phyloP scores from a whole-genome alignment of 2,329 filamentous ascomycete species.

The Pseudocercospora cruenta region DNA sequence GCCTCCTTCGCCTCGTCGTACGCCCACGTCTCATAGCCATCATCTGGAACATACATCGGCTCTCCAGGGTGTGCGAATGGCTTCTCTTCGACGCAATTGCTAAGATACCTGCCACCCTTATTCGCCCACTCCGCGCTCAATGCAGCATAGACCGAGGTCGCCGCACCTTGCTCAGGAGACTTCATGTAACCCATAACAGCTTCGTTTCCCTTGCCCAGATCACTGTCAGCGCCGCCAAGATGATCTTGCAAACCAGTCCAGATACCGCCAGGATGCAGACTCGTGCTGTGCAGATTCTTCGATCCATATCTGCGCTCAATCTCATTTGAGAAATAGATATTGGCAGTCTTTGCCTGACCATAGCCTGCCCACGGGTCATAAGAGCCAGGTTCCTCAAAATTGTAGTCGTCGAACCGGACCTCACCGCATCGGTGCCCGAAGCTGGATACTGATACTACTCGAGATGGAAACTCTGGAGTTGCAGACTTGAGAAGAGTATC shows the following conservation, averaged over 20 bases:
- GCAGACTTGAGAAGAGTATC: conserved; percentile 46
- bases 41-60: conserved; percentile 26
- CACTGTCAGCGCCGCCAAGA: background rate
- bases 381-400: conserved; percentile 35
- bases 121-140: conserved; percentile 48
- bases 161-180: conserved; percentile 51
- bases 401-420: conserved; percentile 46
- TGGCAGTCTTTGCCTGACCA: conserved; percentile 55
- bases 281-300: conserved; percentile 48
- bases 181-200: conserved; percentile 33
- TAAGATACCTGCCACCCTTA: conserved; percentile 16
- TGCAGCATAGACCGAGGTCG: conserved; percentile 52
- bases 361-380: conserved; percentile 49
- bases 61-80: conserved; percentile 30
- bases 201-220: background rate
- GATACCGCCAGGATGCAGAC: conserved; percentile 54
- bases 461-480: conserved; percentile 47
- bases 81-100: conserved; percentile 40
- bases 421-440: conserved; percentile 45
- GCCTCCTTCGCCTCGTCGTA: conserved; percentile 46
- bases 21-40: conserved; percentile 41
- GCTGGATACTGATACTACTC: conserved; percentile 53
- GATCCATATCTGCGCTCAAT: conserved; percentile 54
- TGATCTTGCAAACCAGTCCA: conserved; percentile 25
- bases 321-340: conserved; percentile 56